Percentiles rank a stretch among this genome's conserved stretches.
Conservation (phyloP, 805 yeast species). For the Millerozyma miso region DNA sequence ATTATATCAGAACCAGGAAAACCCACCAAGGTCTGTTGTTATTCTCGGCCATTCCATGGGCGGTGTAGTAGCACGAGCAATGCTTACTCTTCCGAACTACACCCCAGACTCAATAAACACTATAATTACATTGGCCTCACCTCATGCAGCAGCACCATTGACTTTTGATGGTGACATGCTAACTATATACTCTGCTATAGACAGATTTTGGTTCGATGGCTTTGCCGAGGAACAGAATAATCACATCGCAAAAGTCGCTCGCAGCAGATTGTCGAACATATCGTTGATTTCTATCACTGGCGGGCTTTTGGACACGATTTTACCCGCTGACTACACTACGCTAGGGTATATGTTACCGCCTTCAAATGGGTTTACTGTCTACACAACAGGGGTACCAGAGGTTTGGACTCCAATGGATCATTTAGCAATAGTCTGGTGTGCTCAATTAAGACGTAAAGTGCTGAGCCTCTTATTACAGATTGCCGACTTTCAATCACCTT, state of each 20-base stretch:
- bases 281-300: constrained; percentile 86
- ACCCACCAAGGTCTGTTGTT: constrained; percentile 66
- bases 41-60: constrained; percentile 96
- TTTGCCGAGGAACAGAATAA: constrained; percentile 24
- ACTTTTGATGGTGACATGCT: constrained; percentile 89
- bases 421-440: constrained; percentile 95
- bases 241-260: constrained; percentile 30
- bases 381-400: constrained; percentile 78
- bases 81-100: constrained; percentile 78
- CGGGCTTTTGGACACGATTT: constrained; percentile 68
- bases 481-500: constrained; percentile 44
- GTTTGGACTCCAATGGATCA: constrained; percentile 97
- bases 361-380: constrained; percentile 75
- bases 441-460: constrained; percentile 66
- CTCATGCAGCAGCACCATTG: constrained; percentile 88
- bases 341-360: constrained; percentile 68
- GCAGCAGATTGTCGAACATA: constrained; percentile 48
- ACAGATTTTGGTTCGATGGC: constrained; percentile 76
- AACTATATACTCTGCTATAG: constrained; percentile 66
- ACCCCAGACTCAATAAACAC: constrained; percentile 70
- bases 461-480: constrained; percentile 58
- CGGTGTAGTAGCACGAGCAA: constrained; percentile 85
- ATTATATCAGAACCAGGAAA: constrained; percentile 46
- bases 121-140: constrained; percentile 81
- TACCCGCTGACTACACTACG: constrained; percentile 89